phyloP scores from a whole-genome alignment of 2,329 filamentous ascomycete genomes.

The Penicillium sp. region DNA sequence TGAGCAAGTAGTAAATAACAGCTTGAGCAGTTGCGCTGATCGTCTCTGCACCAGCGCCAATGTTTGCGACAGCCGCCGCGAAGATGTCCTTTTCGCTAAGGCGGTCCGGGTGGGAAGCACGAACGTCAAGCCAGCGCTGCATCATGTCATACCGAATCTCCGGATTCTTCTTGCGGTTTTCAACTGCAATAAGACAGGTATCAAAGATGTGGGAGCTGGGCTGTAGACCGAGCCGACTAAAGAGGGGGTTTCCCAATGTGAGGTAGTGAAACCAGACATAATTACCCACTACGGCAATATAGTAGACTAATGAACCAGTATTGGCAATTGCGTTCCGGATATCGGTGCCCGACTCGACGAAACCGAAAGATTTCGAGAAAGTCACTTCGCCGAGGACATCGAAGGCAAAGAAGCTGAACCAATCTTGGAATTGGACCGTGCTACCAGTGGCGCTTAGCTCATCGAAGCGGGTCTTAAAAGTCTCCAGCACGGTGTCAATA shows the following conservation, averaged over 20 bases:
- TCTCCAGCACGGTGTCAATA: constrained; percentile 31
- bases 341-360: constrained; percentile 33
- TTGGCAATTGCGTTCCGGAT: constrained; percentile 41
- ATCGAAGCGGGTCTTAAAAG: constrained; percentile 30
- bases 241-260: constrained; percentile 40
- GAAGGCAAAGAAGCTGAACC: constrained; percentile 44
- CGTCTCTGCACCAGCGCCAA: constrained; percentile 44
- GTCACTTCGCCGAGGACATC: constrained; percentile 40
- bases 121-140: constrained; percentile 37
- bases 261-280: constrained; percentile 37
- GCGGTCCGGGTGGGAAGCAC: constrained; percentile 34
- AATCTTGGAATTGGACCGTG: constrained; percentile 40
- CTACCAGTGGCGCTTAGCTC: constrained; percentile 19
- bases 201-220: constrained; percentile 43
- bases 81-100: constrained; percentile 37
- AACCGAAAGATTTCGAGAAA: constrained; percentile 39
- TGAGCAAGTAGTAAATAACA: constrained; percentile 39
- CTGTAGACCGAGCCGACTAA: constrained; percentile 36
- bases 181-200: constrained; percentile 34
- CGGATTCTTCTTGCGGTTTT: constrained; percentile 32
- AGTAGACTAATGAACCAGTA: constrained; percentile 27
- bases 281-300: constrained; percentile 37
- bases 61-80: constrained; percentile 32
- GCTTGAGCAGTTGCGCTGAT: constrained; percentile 37
- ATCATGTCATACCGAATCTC: constrained; percentile 38